phyloP scores from a whole-genome alignment of 495 filamentous ascomycete species.

The Recurvomyces mirabilis region DNA sequence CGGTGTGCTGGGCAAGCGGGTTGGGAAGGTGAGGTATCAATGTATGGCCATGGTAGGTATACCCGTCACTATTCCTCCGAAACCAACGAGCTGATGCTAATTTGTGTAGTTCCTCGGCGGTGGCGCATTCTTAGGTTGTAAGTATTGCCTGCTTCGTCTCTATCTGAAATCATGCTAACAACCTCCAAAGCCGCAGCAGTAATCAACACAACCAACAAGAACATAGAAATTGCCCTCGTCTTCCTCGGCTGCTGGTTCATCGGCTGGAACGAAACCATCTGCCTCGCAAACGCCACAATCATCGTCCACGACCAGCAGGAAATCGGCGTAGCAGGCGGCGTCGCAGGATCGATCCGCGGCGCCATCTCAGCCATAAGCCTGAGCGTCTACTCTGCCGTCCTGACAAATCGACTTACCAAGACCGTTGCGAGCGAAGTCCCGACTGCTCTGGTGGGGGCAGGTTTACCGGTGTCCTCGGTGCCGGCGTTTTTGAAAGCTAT shows the following conservation, averaged over 20 bases:
- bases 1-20: background rate
- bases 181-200: background rate
- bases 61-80: too few relatives aligned
- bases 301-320: conserved; percentile 22
- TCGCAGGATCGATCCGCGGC: conserved; percentile 16
- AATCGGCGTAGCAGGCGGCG: conserved; percentile 23
- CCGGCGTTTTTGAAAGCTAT: conserved; percentile 16
- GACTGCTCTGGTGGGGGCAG: conserved; percentile 10
- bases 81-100: too few relatives aligned
- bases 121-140: background rate
- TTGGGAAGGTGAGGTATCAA: background rate
- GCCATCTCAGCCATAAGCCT: conserved; percentile 19
- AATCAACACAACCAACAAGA: background rate
- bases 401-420: conserved; percentile 15
- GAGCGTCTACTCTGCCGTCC: conserved; percentile 18
- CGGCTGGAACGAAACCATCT: conserved; percentile 23
- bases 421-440: conserved; percentile 11
- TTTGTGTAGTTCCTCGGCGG: background rate
- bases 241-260: conserved; percentile 20
- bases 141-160: background rate
- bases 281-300: conserved; percentile 21
- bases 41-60: conserved; percentile 1
- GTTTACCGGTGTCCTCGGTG: conserved; percentile 14
- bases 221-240: conserved; percentile 1
- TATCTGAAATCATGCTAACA: background rate